Evolutionary conservation across 768 basidiomycete species (phyloP).

Genomic region (Lenzites betulinus): DNA sequence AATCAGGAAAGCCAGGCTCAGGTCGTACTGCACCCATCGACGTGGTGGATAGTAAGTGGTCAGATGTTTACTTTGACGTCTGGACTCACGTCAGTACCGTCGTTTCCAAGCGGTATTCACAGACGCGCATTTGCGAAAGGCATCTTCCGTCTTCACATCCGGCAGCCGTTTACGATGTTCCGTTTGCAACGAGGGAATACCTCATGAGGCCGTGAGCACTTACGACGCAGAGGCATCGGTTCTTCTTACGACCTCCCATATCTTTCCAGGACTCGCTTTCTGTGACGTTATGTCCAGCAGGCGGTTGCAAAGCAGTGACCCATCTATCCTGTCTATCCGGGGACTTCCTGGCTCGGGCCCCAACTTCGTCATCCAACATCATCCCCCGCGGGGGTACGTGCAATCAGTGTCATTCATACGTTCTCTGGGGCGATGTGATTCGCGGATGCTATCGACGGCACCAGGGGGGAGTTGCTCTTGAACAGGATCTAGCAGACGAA

Average conservation of each 20-base stretch:
- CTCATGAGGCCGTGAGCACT: conserved; percentile 43
- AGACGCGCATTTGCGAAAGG: conserved; percentile 49
- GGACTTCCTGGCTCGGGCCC: conserved; percentile 40
- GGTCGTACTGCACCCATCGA: conserved; percentile 58
- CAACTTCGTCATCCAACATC: conserved; percentile 31
- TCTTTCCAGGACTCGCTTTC: conserved; percentile 49
- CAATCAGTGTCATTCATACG: conserved; percentile 50
- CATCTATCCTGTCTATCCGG: conserved; percentile 61
- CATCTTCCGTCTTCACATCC: conserved; percentile 43
- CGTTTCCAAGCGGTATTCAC: conserved; percentile 51
- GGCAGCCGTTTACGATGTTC: conserved; percentile 43
- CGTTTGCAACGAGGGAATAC: conserved; percentile 47
- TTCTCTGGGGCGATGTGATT: conserved; percentile 71
- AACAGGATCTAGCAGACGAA: conserved; percentile 36
- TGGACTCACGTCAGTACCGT: no score
- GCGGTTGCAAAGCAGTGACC: conserved; percentile 51
- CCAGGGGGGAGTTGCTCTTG: conserved; percentile 34
- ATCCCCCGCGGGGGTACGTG: conserved; percentile 69
- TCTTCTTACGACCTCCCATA: background rate
- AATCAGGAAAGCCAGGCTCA: conserved; percentile 52
- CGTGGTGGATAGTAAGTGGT: conserved; percentile 54
- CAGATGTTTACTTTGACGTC: no score
- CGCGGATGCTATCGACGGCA: conserved; percentile 60
- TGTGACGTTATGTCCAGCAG: conserved; percentile 54
- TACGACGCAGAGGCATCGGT: conserved; percentile 11